Evolutionary conservation across 2,329 filamentous ascomycete species (phyloP).

Genomic region (Talaromyces sp.): DNA sequence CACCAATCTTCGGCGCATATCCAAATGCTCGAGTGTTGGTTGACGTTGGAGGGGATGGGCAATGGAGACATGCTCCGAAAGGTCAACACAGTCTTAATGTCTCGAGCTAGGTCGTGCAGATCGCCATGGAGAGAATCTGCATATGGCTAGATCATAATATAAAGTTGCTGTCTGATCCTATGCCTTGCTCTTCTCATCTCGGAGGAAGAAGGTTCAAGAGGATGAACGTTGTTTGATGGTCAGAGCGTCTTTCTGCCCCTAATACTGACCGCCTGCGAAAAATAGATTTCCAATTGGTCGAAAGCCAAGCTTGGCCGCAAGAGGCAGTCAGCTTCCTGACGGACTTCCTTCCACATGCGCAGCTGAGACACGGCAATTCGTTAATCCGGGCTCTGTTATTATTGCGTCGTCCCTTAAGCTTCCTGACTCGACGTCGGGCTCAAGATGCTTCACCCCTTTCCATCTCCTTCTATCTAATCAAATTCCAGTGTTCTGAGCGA

Average conservation of each 20-base stretch:
- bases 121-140: not conserved
- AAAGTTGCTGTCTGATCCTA: not conserved
- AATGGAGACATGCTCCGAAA: not conserved
- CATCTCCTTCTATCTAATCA: not conserved
- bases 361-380: not conserved
- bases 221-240: not conserved
- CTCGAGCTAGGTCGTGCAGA: not conserved
- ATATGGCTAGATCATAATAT: not conserved
- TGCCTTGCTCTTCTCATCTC: not conserved
- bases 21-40: not conserved
- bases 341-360: not conserved
- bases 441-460: not conserved
- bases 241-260: slow-evolving; percentile 3
- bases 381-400: not conserved
- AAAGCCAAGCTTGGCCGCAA: not conserved
- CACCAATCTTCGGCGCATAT: no score
- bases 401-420: not conserved
- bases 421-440: not conserved
- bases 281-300: not conserved
- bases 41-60: not conserved
- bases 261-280: not conserved
- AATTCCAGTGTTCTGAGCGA: no score
- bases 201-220: not conserved
- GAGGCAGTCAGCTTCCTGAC: not conserved
- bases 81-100: not conserved